Evolutionary conservation across 176 grass and related monocot species (phyloP), one percentile per base, ranked within the genome.

Genomic region (Musa beccarii): DNA sequence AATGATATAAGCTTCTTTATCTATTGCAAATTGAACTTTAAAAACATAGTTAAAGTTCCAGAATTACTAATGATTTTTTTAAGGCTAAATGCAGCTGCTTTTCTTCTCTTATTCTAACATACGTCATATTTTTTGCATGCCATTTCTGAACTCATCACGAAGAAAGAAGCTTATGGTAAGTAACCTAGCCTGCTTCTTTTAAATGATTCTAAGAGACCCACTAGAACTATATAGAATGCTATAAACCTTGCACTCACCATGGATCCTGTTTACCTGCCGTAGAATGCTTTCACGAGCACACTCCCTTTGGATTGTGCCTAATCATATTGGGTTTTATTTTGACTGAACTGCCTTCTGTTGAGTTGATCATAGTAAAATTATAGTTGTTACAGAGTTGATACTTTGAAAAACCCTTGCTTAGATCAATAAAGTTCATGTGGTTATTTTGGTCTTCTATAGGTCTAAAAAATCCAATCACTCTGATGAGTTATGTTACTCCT

Each of bases 401-500:
- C 23, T 15, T 66, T 70, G 19, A 49, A 50, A 66, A 70, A 70
- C 0, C 17, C 51, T 70, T 5, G 9, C 9, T 70, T 1, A 70
- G 49, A 70, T 17, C 29, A 59, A 43, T 67, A 81, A 63, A 75
- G 17, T 68, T 86, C 49, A 85, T 80, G 23, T 80, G 26, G 56
- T 65, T 84, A 77, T 65, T 52, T 85, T 81, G 83, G 75, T 59
- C 26, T 76, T 25, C 59, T 76, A 61, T 84, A 99, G 95, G 95
- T 77, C 76, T 99, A 49, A 99, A 94, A 84, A 82, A 99, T 86
- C 95, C 95, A 66, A 99, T 99, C 76, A 99, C 86, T 59, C 55
- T 99, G 70, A 99, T 99, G 95, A 94, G 89, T 85, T 82, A 92
- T 77, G 88, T 99, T 80, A 92, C 95, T 69, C 95, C 95, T 68